phyloP scores from a whole-genome alignment of 2,329 filamentous ascomycete species.

The Endocalyx cinctus region DNA sequence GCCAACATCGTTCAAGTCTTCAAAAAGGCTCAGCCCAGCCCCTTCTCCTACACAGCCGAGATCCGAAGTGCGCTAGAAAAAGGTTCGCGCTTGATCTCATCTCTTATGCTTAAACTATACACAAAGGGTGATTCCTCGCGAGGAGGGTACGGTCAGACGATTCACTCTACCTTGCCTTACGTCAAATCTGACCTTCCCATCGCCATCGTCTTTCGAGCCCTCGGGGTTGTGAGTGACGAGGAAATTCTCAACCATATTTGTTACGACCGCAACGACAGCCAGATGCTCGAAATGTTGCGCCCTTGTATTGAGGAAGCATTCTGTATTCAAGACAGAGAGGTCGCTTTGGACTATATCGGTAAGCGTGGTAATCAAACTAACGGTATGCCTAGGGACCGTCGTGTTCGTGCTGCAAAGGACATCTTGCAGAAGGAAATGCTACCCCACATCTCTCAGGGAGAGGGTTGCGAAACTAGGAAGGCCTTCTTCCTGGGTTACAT shows the following conservation, averaged over 20 bases:
- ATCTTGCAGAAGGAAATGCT: slow-evolving; percentile 96
- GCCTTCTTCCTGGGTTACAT: slow-evolving; percentile 99
- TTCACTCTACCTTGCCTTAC: slow-evolving; percentile 87
- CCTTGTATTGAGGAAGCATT: slow-evolving; percentile 97
- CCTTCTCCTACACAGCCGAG: slow-evolving; percentile 89
- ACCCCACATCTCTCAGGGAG: slow-evolving; percentile 91
- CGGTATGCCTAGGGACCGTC: slow-evolving; percentile 75
- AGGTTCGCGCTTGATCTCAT: slow-evolving; percentile 89
- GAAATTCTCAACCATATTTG: slow-evolving; percentile 98
- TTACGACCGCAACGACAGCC: slow-evolving; percentile 89
- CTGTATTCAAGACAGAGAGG: slow-evolving; percentile 90
- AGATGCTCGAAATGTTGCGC: slow-evolving; percentile 96
- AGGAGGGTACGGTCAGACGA: slow-evolving; percentile 78
- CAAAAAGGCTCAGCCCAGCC: slow-evolving; percentile 91
- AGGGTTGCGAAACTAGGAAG: slow-evolving; percentile 92
- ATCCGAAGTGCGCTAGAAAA: slow-evolving; percentile 96
- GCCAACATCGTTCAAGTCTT: slow-evolving; percentile 99
- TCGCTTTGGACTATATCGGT: slow-evolving; percentile 91
- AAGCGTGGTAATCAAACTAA: slow-evolving; percentile 74
- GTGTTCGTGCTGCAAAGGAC: slow-evolving; percentile 86
- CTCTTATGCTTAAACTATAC: slow-evolving; percentile 84
- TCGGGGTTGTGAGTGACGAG: slow-evolving; percentile 94
- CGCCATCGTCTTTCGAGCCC: slow-evolving; percentile 88
- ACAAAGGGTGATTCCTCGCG: slow-evolving; percentile 78
- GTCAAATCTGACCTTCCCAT: slow-evolving; percentile 92